Percentiles rank a stretch among this genome's conserved stretches.
Conservation (phyloP, 1,284 basidiomycete genomes). For the Melampsora occidentalis region DNA sequence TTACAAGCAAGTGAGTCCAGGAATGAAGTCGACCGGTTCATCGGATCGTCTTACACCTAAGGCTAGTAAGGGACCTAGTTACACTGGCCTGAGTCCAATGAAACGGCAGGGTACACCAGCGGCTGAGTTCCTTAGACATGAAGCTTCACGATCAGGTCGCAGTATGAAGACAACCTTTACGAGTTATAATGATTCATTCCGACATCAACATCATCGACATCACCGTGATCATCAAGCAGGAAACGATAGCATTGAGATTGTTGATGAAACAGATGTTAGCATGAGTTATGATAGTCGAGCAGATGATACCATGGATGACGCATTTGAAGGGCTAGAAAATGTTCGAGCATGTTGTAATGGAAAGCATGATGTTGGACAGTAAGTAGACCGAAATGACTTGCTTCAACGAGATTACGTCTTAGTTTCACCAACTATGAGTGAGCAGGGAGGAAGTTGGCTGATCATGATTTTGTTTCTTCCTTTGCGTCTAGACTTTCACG, state of each 20-base stretch:
- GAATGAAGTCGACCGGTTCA: slow-evolving; percentile 17
- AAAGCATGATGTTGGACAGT: slow-evolving; percentile 63
- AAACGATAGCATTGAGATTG: slow-evolving; percentile 65
- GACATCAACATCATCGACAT: slow-evolving; percentile 40
- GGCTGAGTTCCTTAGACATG: slow-evolving; percentile 21
- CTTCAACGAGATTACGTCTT: neutral
- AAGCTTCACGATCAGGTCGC: neutral
- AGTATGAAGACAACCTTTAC: slow-evolving; percentile 3
- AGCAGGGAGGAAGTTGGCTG: neutral
- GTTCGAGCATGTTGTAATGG: slow-evolving; percentile 90
- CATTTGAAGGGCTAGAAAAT: slow-evolving; percentile 89
- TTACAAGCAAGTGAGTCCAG: slow-evolving; percentile 14
- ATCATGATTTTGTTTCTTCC: neutral
- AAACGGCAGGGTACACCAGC: slow-evolving; percentile 25
- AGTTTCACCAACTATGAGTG: neutral
- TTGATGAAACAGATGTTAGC: slow-evolving; percentile 52
- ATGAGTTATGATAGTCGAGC: slow-evolving; percentile 49
- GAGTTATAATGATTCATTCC: slow-evolving; percentile 50
- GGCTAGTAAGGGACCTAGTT: slow-evolving; percentile 44
- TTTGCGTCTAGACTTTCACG: slow-evolving; percentile 22
- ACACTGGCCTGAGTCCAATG: slow-evolving; percentile 38
- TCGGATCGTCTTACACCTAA: slow-evolving; percentile 38
- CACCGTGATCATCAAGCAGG: slow-evolving; percentile 57
- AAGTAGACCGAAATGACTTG: slow-evolving; percentile 45
- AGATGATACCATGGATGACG: slow-evolving; percentile 72